Percentiles rank a stretch among this genome's conserved stretches.
These are phyloP conservation scores for Moniliella sp. DNA, from an alignment of 1,284 basidiomycete genomes.

Conservation along the genomic window DNA sequence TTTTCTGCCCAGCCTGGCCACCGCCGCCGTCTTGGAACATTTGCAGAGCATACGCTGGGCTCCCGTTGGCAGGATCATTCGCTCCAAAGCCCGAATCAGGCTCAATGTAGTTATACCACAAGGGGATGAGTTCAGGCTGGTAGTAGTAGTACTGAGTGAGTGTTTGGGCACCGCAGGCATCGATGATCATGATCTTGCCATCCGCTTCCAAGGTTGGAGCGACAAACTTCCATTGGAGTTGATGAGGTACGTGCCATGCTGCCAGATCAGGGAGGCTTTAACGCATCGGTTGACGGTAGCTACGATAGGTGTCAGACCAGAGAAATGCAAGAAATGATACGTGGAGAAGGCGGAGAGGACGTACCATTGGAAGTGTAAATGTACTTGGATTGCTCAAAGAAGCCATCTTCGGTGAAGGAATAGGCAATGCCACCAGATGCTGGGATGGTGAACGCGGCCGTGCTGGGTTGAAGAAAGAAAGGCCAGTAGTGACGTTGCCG, in stretches of 20 bases:
- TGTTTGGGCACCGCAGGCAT: slow-evolving; percentile 21
- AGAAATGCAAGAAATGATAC: too few relatives aligned
- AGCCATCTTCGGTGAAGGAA: slow-evolving; percentile 25
- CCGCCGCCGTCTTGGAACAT: too few relatives aligned
- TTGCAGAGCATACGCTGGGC: slow-evolving; percentile 13
- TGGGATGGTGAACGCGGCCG: slow-evolving; percentile 21
- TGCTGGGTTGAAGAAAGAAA: slow-evolving; percentile 25
- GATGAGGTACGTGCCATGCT: slow-evolving; percentile 23
- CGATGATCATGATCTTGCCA: slow-evolving; percentile 20
- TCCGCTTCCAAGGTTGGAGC: slow-evolving; percentile 15
- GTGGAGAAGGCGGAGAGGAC: too few relatives aligned
- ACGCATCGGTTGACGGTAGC: too few relatives aligned
- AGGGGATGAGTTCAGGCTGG: slow-evolving; percentile 13
- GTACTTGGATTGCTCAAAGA: slow-evolving; percentile 19
- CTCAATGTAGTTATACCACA: slow-evolving; percentile 19
- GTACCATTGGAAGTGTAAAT: slow-evolving; percentile 21
- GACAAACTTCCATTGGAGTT: slow-evolving; percentile 19
- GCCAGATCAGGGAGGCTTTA: slow-evolving; percentile 25
- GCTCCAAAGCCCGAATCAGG: slow-evolving; percentile 1
- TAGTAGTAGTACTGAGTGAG: too few relatives aligned
- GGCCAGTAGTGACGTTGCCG: slow-evolving; percentile 8
- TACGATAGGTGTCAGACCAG: too few relatives aligned
- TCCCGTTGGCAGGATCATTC: slow-evolving; percentile 1
- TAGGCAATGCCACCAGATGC: slow-evolving; percentile 19
- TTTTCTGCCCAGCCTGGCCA: too few relatives aligned